Base-by-base conservation (phyloP, 495 filamentous ascomycete species). In the Amorphotheca resinae region DNA sequence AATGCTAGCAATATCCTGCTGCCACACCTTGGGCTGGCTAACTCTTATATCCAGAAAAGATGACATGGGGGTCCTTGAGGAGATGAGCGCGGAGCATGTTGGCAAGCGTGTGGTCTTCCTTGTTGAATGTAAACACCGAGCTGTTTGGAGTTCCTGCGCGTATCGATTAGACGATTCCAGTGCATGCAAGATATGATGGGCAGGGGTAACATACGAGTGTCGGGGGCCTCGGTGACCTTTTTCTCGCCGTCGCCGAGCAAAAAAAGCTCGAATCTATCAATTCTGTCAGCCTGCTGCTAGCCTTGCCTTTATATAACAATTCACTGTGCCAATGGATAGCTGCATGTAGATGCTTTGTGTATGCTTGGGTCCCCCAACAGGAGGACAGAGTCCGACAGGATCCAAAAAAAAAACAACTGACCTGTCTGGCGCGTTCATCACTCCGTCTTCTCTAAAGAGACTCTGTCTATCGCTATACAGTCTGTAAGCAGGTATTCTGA, bases 31-130 rank as follows among this genome's bases (percentile, higher is more conserved):
- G 3, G 15, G 38, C 22, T 9, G 12, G 37, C 68, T 43, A 67
- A 84, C 82, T 65, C 63, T 87, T 87, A 72, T 96, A 96, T 3
- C 75, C 91, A 34, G 86, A 77, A 64, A 94, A 91, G 47, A 75
- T 61, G 44, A 96, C 84, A 57, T 93, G 75, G 9, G 71, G 66
- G 39, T 79, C 79, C 56, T 84, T 77, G 54, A 85, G 71, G 34
- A 96, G 82, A 46, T 84, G 82, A 41, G 79, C 73, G 43, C 78
- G 74, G 32, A 99, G 73, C 46, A 96, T 70, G 58, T 96, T 95
- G 45, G 78, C 91, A 33, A 99, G 72, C 0, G 93, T 96, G 63
- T 96, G 91, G 58, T 99, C 93, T 58, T 99, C 93, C 62, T 94
- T 95, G 59, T 85, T 79, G 64, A 99, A 81, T 41, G 79, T 81